Base-by-base conservation (phyloP, 129 eudicot genomes). In the Daucus carota region DNA sequence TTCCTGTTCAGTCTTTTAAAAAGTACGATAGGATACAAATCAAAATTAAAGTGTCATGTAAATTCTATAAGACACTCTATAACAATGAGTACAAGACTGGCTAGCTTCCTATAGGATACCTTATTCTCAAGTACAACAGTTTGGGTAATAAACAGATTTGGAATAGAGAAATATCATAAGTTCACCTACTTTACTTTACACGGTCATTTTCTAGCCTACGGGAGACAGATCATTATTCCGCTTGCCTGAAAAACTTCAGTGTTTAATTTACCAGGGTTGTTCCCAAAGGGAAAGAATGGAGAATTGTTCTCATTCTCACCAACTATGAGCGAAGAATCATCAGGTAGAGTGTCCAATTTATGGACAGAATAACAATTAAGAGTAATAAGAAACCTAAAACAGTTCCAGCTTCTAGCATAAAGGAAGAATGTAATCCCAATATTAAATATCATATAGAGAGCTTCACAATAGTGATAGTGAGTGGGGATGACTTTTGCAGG, bases 181-280 rank as follows among this genome's bases (percentile, higher is more conserved):
- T 81, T 93, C 96, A 84, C 87, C 98, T 75, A 57, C 90, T 76
- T 91, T 93, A 91, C 86, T 83, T 75, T 88, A 84, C 76, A 86
- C 93, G 15, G 83, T 80, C 29, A 90, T 73, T 18, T 86, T 78
- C 81, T 97, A 91, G 77, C 93, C 90, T 9, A 83, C 88, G 47
- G 87, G 84, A 75, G 92, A 88, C 74, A 85, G 73, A 77, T 83
- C 83, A 74, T 78, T 81, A 77, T 77, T 75, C 84, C 81, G 82
- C 77, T 76, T 86, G 90, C 91, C 87, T 62, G 88, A 89, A 36
- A 89, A 83, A 81, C 87, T 87, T 83, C 73, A 77, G 75, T 81
- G 86, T 24, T 78, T 84, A 40, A 48, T 43, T 68, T 59, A 79
- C 80, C 20, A 81, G 60, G 75, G 62, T 82, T 86, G 31, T 77